Evolutionary conservation across 495 filamentous ascomycete genomes (phyloP), one percentile per base, ranked within the genome.

Genomic region (Evernia prunastri): DNA sequence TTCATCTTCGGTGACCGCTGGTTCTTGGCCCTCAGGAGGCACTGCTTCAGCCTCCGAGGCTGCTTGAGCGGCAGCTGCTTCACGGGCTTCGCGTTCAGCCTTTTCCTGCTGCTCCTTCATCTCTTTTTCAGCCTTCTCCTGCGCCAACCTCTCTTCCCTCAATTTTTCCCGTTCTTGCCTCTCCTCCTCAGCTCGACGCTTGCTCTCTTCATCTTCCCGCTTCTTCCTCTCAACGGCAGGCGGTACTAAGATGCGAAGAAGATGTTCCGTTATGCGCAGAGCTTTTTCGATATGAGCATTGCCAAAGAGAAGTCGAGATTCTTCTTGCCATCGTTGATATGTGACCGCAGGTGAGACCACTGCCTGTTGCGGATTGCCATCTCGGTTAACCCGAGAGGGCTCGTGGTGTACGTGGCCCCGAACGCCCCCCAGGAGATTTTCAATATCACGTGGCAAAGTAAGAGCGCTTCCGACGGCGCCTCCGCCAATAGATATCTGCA

Each of bases 321-420:
- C 94, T 69, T 96, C 90, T 68, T 89, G 86, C 92, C 95, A 99
- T 53, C 94, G 86, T 47, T 79, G 77, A 47, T 76, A 77, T 15
- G 93, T 97, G 4, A 82, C 77, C 39, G 83, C 82, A 23, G 89
- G 80, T 29, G 80, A 77, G 74, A 96, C 96, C 42, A 84, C 79
- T 18, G 90, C 85, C 15, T 89, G 85, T 66, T 86, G 81, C 35
- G 80, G 79, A 35, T 84, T 84, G 66, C 87, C 84, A 68, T 85
- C 81, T 33, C 81, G 79, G 58, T 75, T 72, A 29, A 77, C 70
- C 66, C 81, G 65, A 33, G 77, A 69, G 62, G 75, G 67, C 8
- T 77, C 72, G 71, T 79, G 79, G 58, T 75, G 68, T 20, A 72
- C 67, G 64, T 82, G 78, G 35, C 75, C 71, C 27, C 81, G 72